These are phyloP conservation scores for Kalanchoe fedtschenkoi DNA, from an alignment of 164 flowering plant genomes.

Conservation along the genomic window DNA sequence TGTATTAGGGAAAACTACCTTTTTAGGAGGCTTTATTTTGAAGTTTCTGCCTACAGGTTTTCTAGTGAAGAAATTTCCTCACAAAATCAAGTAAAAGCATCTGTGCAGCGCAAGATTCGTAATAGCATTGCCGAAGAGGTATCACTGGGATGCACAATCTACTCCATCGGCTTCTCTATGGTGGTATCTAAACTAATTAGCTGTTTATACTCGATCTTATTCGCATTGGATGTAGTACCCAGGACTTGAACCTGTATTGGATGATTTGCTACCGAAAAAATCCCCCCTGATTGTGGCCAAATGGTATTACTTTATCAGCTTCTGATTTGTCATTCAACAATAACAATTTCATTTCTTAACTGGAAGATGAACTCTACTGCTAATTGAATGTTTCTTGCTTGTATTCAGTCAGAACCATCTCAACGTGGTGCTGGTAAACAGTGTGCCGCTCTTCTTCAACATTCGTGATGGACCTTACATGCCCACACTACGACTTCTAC, in stretches of 20 bases:
- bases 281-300: conserved; percentile 85
- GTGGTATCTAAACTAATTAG: not conserved
- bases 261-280: conserved; percentile 92
- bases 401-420: conserved; percentile 81
- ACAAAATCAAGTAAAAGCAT: conserved; percentile 99
- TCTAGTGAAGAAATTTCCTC: conserved; percentile 83
- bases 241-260: conserved; percentile 86
- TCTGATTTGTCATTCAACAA: not conserved
- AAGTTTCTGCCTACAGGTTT: conserved; percentile 37
- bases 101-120: conserved; percentile 89
- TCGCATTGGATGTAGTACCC: conserved; percentile 64
- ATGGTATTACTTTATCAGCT: conserved; percentile 36
- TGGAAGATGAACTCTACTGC: not conserved
- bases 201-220: not conserved
- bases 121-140: conserved; percentile 98
- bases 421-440: conserved; percentile 89
- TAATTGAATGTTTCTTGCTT: not conserved
- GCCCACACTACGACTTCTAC: conserved; percentile 96
- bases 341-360: not conserved
- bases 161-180: not conserved
- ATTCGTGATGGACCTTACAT: conserved; percentile 98
- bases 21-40: not conserved
- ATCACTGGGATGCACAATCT: conserved; percentile 1
- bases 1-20: not conserved
- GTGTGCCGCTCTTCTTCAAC: conserved; percentile 88